phyloP scores from a whole-genome alignment of 331 rosid genomes.

The Phaseolus coccineus region DNA sequence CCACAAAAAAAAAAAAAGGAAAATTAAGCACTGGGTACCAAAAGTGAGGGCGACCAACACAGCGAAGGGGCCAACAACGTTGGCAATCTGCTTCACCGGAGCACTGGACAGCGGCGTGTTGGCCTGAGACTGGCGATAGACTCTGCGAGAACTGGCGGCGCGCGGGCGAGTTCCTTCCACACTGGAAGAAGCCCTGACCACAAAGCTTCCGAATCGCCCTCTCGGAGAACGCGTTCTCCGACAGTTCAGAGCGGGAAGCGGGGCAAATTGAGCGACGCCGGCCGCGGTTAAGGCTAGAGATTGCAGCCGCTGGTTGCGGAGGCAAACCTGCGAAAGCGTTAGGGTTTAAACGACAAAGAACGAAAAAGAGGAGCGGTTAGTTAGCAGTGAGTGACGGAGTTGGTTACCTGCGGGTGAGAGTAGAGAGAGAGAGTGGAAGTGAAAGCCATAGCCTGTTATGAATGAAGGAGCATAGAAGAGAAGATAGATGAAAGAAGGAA shows the following conservation, averaged over 20 bases:
- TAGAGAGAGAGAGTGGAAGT: constrained; percentile 66
- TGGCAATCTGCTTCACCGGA: constrained; percentile 70
- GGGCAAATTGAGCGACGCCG: constrained; percentile 41
- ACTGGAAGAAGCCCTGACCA: background rate
- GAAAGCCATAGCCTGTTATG: constrained; percentile 59
- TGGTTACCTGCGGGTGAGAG: constrained; percentile 55
- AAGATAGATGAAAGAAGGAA: constrained; percentile 2
- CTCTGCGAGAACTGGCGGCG: constrained; percentile 64
- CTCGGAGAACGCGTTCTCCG: constrained; percentile 41
- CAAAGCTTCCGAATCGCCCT: constrained; percentile 48
- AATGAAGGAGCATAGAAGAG: constrained; percentile 54
- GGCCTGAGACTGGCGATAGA: constrained; percentile 75
- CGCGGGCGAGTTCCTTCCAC: constrained; percentile 62
- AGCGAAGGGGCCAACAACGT: constrained; percentile 70
- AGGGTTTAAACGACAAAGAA: constrained; percentile 26
- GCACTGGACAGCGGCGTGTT: constrained; percentile 56
- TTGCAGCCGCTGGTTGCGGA: constrained; percentile 49
- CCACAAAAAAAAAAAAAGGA: background rate
- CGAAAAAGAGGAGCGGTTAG: constrained; percentile 25
- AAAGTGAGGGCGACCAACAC: constrained; percentile 66
- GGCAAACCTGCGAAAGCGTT: constrained; percentile 41
- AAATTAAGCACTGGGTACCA: constrained; percentile 57
- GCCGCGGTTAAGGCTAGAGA: constrained; percentile 32
- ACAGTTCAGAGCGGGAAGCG: constrained; percentile 37
- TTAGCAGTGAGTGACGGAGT: background rate